Evolutionary conservation across 2,329 filamentous ascomycete species (phyloP).

Genomic region (Xylaria sp.): DNA sequence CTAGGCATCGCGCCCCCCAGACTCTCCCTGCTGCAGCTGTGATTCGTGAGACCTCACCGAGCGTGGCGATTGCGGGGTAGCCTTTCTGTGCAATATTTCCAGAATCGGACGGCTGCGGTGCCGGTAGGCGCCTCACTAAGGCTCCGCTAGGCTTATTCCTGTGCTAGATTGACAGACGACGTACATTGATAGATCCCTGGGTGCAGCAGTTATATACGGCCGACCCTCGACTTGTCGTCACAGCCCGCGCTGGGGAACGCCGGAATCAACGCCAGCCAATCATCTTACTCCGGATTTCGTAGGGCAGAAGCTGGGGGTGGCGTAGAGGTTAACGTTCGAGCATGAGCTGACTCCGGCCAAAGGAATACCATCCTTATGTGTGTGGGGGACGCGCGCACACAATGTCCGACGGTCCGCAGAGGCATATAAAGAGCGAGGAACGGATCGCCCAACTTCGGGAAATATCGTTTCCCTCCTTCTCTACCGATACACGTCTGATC

Average conservation of each 20-base stretch:
- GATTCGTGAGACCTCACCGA: constrained; percentile 28
- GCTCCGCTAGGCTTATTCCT: constrained; percentile 16
- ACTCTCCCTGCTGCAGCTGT: constrained; percentile 32
- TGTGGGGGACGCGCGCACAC: constrained; percentile 31
- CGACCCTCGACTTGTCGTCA: constrained; percentile 17
- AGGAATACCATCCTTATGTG: constrained; percentile 15
- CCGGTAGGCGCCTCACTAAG: constrained; percentile 34
- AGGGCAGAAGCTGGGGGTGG: constrained; percentile 18
- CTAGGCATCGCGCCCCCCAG: constrained; percentile 30
- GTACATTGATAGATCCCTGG: constrained; percentile 1
- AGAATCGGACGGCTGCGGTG: constrained; percentile 26
- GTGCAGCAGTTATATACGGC: constrained; percentile 1
- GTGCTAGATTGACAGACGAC: constrained; percentile 22
- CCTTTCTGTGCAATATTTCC: constrained; percentile 29
- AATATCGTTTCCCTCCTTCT: neutral
- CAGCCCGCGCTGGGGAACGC: constrained; percentile 15
- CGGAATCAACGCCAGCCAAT: constrained; percentile 30
- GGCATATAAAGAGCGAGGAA: constrained; percentile 33
- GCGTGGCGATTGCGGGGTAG: constrained; percentile 37
- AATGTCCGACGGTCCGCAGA: constrained; percentile 10
- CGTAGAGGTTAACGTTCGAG: constrained; percentile 23
- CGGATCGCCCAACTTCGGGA: constrained; percentile 9
- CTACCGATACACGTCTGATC: neutral
- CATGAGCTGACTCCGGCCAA: constrained; percentile 32
- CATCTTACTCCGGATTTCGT: constrained; percentile 16